Percentiles rank a stretch among this genome's conserved stretches.
phyloP scores from a whole-genome alignment of 225 moss, liverwort and hornwort genomes.

The Pseudoscleropodium purum region DNA sequence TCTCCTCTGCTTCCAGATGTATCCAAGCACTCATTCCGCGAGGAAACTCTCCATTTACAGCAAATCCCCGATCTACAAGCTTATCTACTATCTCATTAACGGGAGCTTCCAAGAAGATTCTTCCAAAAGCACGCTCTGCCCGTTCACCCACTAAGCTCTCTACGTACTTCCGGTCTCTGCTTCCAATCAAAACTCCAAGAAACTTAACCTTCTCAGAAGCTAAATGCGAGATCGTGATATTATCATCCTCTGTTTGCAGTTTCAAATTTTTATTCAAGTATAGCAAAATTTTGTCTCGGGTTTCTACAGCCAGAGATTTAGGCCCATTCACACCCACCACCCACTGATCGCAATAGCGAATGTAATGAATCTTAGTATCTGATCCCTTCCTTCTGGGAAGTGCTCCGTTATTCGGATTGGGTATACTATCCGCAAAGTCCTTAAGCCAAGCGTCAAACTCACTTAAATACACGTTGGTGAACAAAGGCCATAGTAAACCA shows the following conservation, averaged over 20 bases:
- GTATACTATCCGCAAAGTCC: conserved; percentile 5
- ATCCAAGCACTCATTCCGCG: conserved; percentile 62
- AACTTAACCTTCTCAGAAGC: conserved; percentile 32
- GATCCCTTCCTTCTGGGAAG: background rate
- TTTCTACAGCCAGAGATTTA: conserved; percentile 31
- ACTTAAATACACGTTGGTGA: conserved; percentile 36
- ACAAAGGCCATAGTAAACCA: conserved; percentile 33
- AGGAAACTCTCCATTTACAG: conserved; percentile 32
- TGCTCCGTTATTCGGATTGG: background rate
- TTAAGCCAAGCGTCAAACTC: conserved; percentile 33
- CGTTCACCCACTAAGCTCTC: conserved; percentile 30
- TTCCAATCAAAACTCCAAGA: conserved; percentile 31
- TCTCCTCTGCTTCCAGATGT: conserved; percentile 41
- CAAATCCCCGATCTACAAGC: conserved; percentile 49
- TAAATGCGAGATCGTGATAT: conserved; percentile 26
- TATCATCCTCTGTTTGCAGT: conserved; percentile 12
- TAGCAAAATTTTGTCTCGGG: conserved; percentile 10
- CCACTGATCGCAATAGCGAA: conserved; percentile 57
- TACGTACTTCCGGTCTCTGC: conserved; percentile 29
- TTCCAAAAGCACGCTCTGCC: conserved; percentile 20
- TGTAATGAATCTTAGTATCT: conserved; percentile 14
- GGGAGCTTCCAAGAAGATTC: conserved; percentile 46
- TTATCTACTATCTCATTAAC: conserved; percentile 42
- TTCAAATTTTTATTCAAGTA: conserved; percentile 25
- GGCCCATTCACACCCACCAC: conserved; percentile 38